Conservation (phyloP, 2,329 filamentous ascomycete genomes). For the Blastomyces gilchristii region DNA sequence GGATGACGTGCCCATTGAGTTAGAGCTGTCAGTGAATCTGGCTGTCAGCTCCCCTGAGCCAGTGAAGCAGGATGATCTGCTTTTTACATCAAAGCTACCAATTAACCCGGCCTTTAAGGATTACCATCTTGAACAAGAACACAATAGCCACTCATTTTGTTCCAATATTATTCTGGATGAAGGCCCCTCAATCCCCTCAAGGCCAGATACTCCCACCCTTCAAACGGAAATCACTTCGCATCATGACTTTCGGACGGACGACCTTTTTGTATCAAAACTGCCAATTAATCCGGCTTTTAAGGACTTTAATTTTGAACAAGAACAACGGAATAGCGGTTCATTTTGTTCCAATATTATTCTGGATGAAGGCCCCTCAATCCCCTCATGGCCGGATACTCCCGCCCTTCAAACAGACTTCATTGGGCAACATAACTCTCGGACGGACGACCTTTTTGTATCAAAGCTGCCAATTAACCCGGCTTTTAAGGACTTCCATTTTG, state of each 20-base stretch:
- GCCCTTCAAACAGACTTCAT: too few relatives aligned
- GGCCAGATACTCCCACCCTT: neutral
- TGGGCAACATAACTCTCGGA: neutral
- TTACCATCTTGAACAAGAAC: neutral
- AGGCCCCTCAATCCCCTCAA: neutral
- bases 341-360: neutral
- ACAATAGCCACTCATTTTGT: neutral
- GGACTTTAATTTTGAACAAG: neutral
- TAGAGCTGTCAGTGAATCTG: conserved; percentile 28
- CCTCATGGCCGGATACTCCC: neutral
- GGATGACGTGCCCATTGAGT: conserved; percentile 18
- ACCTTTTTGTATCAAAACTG: neutral
- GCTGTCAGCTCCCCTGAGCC: conserved; percentile 12
- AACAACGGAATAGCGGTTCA: neutral
- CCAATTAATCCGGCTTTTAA: conserved; percentile 9
- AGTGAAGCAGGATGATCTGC: neutral
- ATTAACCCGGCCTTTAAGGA: conserved; percentile 9
- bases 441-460: conserved; percentile 2
- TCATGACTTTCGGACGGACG: neutral
- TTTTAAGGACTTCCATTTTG: neutral
- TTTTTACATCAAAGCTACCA: conserved; percentile 15
- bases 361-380: neutral
- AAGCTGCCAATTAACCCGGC: conserved; percentile 2
- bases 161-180: neutral
- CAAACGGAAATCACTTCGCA: neutral